These are phyloP conservation scores for Penicillium sp. DNA, from an alignment of 2,329 filamentous ascomycete genomes.

Conservation along the genomic window DNA sequence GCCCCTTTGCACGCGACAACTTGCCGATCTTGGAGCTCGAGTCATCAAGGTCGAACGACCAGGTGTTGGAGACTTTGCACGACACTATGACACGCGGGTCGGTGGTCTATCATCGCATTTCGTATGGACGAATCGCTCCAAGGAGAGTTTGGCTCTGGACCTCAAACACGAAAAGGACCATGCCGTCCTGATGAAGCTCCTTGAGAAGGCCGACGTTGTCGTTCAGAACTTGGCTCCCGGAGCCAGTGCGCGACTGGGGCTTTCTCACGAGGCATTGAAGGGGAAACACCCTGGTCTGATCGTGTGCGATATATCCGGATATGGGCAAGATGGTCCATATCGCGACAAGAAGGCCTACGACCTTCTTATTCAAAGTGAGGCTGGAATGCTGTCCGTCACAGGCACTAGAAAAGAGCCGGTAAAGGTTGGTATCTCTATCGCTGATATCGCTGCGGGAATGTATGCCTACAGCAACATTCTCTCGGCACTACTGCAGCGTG, in stretches of 20 bases:
- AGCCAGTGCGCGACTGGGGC: conserved; percentile 47
- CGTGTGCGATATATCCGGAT: conserved; percentile 56
- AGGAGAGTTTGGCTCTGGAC: conserved; percentile 53
- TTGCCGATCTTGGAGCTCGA: conserved; percentile 54
- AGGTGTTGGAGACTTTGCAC: conserved; percentile 52
- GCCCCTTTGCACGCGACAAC: conserved; percentile 54
- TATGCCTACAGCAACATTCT: conserved; percentile 54
- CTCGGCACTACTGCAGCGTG: conserved; percentile 49
- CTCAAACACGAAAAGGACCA: conserved; percentile 48
- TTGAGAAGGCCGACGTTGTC: conserved; percentile 50
- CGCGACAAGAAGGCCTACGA: conserved; percentile 57
- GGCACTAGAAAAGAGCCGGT: conserved; percentile 45
- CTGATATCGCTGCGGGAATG: conserved; percentile 54
- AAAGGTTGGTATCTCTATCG: conserved; percentile 56
- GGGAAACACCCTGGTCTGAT: conserved; percentile 46
- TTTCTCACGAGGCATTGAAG: conserved; percentile 47
- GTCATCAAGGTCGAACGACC: conserved; percentile 57
- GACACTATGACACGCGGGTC: conserved; percentile 51
- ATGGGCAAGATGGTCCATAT: conserved; percentile 52
- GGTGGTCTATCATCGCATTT: conserved; percentile 54
- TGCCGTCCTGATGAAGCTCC: conserved; percentile 42
- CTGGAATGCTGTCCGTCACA: conserved; percentile 52
- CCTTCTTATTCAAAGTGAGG: conserved; percentile 55
- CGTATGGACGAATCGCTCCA: conserved; percentile 56
- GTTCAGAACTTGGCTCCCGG: conserved; percentile 56